Percentiles rank a stretch among this genome's conserved stretches.
phyloP scores from a whole-genome alignment of 2,329 filamentous ascomycete genomes.

The Bipolaris gigantea region DNA sequence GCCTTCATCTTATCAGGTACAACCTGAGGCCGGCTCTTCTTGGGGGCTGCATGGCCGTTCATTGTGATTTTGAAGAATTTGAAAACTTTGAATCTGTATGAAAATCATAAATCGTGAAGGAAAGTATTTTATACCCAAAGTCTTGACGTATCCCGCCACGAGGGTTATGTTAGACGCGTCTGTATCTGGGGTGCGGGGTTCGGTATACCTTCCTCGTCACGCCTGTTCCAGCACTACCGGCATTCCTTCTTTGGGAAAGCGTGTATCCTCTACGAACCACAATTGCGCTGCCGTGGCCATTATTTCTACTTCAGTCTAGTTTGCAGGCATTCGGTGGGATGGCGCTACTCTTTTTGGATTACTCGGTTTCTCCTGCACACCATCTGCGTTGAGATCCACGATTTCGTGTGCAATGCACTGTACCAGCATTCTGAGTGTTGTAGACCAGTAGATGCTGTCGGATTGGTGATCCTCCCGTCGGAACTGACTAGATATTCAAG shows the following conservation, averaged over 20 bases:
- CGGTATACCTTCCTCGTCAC: slow-evolving; percentile 17
- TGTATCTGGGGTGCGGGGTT: slow-evolving; percentile 18
- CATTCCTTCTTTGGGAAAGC: slow-evolving; percentile 6
- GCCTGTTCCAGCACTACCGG: background rate
- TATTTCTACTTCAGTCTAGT: background rate
- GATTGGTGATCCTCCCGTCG: too few species aligned
- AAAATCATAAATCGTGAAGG: background rate
- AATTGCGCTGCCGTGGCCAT: too few species aligned
- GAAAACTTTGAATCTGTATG: background rate
- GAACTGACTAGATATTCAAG: too few species aligned
- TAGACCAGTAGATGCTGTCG: too few species aligned
- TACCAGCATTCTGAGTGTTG: too few species aligned
- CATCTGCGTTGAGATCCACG: background rate
- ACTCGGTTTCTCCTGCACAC: background rate
- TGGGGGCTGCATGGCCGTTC: slow-evolving; percentile 1
- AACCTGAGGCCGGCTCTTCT: background rate
- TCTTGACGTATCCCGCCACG: background rate
- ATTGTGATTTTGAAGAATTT: background rate
- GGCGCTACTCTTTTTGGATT: background rate
- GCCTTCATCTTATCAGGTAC: slow-evolving; percentile 29
- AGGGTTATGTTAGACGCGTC: slow-evolving; percentile 11
- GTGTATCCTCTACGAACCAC: background rate
- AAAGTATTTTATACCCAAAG: background rate
- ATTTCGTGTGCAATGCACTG: too few species aligned
- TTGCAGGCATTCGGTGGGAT: background rate